Evolutionary conservation across 768 basidiomycete species (phyloP).

Genomic region (Melanogaster broomeanus): DNA sequence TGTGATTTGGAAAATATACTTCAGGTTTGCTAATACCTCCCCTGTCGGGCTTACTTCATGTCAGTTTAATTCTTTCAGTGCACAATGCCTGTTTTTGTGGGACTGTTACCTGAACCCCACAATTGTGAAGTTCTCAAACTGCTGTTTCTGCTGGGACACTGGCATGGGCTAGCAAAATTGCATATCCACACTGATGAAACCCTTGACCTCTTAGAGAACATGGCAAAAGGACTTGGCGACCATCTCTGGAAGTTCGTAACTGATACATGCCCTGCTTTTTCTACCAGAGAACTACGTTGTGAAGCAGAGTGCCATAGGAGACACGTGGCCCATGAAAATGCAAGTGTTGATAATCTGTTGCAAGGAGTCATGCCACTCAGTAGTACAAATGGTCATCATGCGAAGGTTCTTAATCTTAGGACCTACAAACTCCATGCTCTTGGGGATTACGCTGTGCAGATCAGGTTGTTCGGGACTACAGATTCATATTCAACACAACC

Average conservation of each 20-base stretch:
- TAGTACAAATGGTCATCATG: not conserved
- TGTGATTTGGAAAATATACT: constrained; percentile 37
- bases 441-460: constrained; percentile 29
- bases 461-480: constrained; percentile 30
- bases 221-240: constrained; percentile 13
- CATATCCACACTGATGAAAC: constrained; percentile 31
- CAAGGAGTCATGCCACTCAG: not conserved
- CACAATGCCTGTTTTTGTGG: constrained; percentile 8
- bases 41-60: too few species aligned
- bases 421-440: constrained; percentile 37
- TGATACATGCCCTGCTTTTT: constrained; percentile 20
- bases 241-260: constrained; percentile 25
- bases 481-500: constrained; percentile 35
- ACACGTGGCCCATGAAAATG: not conserved
- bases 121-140: constrained; percentile 10
- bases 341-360: not conserved
- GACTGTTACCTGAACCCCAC: constrained; percentile 9
- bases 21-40: too few species aligned
- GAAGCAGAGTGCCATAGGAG: constrained; percentile 4
- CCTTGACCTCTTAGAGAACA: constrained; percentile 9
- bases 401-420: constrained; percentile 25
- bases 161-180: constrained; percentile 29
- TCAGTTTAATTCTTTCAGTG: constrained; percentile 9
- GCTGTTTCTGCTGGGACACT: constrained; percentile 13
- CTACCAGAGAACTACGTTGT: constrained; percentile 14